These are phyloP conservation scores for Blastocystis sp. DNA, from an alignment of 352 stramenopile genomes.

Conservation along the genomic window DNA sequence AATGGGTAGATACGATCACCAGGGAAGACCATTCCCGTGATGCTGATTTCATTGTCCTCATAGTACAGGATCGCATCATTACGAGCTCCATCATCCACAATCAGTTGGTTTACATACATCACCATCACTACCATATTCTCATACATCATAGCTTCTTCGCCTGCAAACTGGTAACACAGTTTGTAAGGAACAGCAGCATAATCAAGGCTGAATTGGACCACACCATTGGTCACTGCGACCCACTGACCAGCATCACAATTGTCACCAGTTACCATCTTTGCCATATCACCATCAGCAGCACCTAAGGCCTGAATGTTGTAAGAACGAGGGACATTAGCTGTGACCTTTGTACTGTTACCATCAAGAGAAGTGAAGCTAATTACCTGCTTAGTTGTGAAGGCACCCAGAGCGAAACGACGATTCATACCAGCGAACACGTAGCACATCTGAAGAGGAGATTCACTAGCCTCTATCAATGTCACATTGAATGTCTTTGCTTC, in stretches of 20 bases:
- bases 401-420: neutral
- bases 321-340: conserved; percentile 19
- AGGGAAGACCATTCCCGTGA: conserved; percentile 46
- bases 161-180: conserved; percentile 57
- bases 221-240: neutral
- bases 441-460: neutral
- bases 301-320: neutral
- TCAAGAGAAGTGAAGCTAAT: neutral
- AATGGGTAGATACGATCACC: conserved; percentile 22
- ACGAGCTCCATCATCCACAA: conserved; percentile 31
- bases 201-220: conserved; percentile 8
- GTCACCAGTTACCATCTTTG: conserved; percentile 54
- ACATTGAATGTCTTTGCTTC: conserved; percentile 6
- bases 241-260: conserved; percentile 51
- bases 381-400: conserved; percentile 34
- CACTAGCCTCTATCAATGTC: neutral
- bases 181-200: neutral
- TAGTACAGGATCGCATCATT: conserved; percentile 51
- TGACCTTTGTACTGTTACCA: neutral
- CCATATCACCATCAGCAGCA: neutral
- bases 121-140: neutral
- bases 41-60: conserved; percentile 42
- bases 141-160: conserved; percentile 59
- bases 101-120: conserved; percentile 18
- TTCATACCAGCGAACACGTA: conserved; percentile 19